Conservation (phyloP, 805 yeast genomes). For the Candida insectorum region DNA sequence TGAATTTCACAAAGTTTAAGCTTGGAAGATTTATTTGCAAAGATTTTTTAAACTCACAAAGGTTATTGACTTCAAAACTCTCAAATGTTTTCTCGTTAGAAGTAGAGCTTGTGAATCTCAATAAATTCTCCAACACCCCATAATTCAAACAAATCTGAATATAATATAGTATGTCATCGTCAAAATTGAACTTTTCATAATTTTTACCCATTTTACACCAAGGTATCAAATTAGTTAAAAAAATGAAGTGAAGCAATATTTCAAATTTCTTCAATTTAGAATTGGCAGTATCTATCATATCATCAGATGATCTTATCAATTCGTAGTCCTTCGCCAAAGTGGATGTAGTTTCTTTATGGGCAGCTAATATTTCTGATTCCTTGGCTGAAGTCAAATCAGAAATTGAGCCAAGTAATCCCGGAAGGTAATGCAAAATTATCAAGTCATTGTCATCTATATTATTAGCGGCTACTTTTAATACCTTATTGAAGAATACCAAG, state of each 20-base stretch:
- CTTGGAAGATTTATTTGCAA: constrained; percentile 66
- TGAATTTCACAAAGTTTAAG: constrained; percentile 48
- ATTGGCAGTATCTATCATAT: constrained; percentile 28
- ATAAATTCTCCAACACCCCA: constrained; percentile 70
- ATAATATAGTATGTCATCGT: constrained; percentile 54
- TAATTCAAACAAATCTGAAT: constrained; percentile 54
- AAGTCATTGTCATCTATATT: constrained; percentile 58
- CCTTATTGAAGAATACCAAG: constrained; percentile 28
- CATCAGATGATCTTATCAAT: constrained; percentile 12
- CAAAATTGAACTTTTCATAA: constrained; percentile 48
- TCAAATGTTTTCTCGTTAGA: constrained; percentile 29
- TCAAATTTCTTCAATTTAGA: constrained; percentile 34
- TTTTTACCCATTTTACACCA: constrained; percentile 61
- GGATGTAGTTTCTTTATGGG: constrained; percentile 37
- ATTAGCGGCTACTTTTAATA: constrained; percentile 44
- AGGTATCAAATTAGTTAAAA: constrained; percentile 55
- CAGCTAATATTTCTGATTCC: constrained; percentile 20
- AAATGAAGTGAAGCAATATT: constrained; percentile 44
- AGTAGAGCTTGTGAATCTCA: constrained; percentile 61
- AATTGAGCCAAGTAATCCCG: constrained; percentile 50
- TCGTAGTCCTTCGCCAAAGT: constrained; percentile 22
- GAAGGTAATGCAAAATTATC: constrained; percentile 61
- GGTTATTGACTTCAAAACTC: constrained; percentile 41
- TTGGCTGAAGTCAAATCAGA: constrained; percentile 34
- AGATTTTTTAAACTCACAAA: constrained; percentile 64